A percentile compares a stretch with the other conserved stretches of the same genome.
phyloP scores from a whole-genome alignment of 805 yeast species.

The Huiozyma sinensis region DNA sequence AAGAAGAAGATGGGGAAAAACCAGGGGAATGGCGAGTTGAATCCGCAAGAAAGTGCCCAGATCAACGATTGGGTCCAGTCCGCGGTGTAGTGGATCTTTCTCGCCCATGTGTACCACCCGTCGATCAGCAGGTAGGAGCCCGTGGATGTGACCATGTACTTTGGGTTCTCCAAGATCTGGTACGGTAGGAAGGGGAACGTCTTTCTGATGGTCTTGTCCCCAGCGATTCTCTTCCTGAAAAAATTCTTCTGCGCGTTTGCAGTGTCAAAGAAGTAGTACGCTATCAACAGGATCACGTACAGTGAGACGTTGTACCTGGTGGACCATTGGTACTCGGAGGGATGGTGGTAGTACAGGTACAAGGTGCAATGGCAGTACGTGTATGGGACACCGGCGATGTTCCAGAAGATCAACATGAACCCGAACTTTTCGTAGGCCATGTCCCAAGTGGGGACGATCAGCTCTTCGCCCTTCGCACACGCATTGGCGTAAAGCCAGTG shows the following conservation, averaged over 20 bases:
- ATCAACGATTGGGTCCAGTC: constrained; percentile 80
- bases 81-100: constrained; percentile 92
- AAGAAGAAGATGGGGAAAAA: constrained; percentile 90
- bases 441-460: constrained; percentile 97
- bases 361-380: constrained; percentile 93
- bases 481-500: constrained; percentile 95
- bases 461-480: constrained; percentile 94
- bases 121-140: constrained; percentile 81
- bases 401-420: constrained; percentile 98
- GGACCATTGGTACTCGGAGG: constrained; percentile 72
- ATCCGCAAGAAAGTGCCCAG: constrained; percentile 91
- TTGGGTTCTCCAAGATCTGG: constrained; percentile 73
- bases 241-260: constrained; percentile 91
- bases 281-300: constrained; percentile 45
- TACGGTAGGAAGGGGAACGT: constrained; percentile 90
- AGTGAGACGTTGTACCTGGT: constrained; percentile 46
- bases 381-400: constrained; percentile 97
- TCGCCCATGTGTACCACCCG: constrained; percentile 91
- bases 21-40: constrained; percentile 84
- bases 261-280: constrained; percentile 91
- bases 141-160: constrained; percentile 69
- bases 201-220: constrained; percentile 66
- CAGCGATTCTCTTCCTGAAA: constrained; percentile 75
- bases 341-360: constrained; percentile 73
- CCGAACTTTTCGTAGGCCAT: constrained; percentile 99